A percentile compares a stretch with the other conserved stretches of the same genome.
These are phyloP conservation scores for Pyricularia sp. DNA, from an alignment of 2,329 filamentous ascomycete genomes.

Conservation along the genomic window DNA sequence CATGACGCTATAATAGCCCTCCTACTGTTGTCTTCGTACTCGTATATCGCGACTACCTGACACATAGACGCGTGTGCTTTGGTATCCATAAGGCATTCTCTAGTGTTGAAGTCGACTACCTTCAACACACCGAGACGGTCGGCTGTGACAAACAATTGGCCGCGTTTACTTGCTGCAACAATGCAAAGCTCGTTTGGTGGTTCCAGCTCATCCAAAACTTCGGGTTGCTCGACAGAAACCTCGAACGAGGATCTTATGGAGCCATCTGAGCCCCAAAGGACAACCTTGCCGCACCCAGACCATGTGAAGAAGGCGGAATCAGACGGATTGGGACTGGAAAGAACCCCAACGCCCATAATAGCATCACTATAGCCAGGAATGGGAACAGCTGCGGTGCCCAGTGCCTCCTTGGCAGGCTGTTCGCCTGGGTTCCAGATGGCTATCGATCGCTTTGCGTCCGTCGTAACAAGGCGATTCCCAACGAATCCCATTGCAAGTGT, in stretches of 20 bases:
- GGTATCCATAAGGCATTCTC: constrained; percentile 55
- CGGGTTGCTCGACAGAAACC: constrained; percentile 58
- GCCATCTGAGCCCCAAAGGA: constrained; percentile 75
- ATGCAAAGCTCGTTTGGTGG: constrained; percentile 49
- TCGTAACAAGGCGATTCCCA: constrained; percentile 57
- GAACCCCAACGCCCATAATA: constrained; percentile 62
- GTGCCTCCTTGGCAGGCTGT: constrained; percentile 19
- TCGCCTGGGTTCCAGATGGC: constrained; percentile 50
- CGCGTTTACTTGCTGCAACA: constrained; percentile 50
- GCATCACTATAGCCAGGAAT: constrained; percentile 55
- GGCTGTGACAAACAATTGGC: constrained; percentile 65
- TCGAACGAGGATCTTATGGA: constrained; percentile 53
- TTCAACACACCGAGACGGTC: constrained; percentile 80
- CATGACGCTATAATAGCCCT: constrained; percentile 68
- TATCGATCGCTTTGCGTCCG: constrained; percentile 69
- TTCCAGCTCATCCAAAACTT: constrained; percentile 39
- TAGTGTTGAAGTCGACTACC: constrained; percentile 54
- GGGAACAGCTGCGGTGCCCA: constrained; percentile 32
- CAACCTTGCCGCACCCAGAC: constrained; percentile 70
- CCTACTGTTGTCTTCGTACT: constrained; percentile 49
- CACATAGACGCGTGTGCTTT: constrained; percentile 85
- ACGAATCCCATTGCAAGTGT: constrained; percentile 63
- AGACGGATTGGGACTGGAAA: constrained; percentile 50
- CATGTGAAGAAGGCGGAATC: constrained; percentile 79
- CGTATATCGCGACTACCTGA: constrained; percentile 67